These are phyloP conservation scores for Blepharisma undulans DNA, from an alignment of 169 alveolate genomes.

Conservation along the genomic window DNA sequence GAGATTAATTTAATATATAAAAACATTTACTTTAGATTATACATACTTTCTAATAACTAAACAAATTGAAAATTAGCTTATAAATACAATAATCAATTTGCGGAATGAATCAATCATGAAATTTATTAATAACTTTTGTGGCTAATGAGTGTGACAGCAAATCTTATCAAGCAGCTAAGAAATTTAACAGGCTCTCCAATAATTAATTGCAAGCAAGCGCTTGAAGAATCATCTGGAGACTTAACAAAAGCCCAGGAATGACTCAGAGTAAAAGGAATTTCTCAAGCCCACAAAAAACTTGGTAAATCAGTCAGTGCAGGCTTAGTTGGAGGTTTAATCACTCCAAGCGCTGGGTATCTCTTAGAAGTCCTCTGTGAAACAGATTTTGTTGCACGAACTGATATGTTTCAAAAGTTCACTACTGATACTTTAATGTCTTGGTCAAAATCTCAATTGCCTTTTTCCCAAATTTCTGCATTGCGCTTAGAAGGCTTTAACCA, in stretches of 20 bases:
- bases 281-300: slow-evolving; percentile 28
- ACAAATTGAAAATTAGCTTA: neutral
- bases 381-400: slow-evolving; percentile 36
- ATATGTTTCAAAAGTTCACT: slow-evolving; percentile 26
- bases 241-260: slow-evolving; percentile 40
- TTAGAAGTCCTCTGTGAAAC: slow-evolving; percentile 35
- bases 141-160: neutral
- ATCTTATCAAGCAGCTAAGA: slow-evolving; percentile 29
- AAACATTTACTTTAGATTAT: no score
- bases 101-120: neutral
- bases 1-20: neutral
- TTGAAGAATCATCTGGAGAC: slow-evolving; percentile 19
- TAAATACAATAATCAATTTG: no score
- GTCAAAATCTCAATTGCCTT: neutral
- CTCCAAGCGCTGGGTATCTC: neutral
- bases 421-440: neutral
- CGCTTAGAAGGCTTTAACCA: neutral
- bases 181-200: slow-evolving; percentile 39
- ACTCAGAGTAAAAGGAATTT: slow-evolving; percentile 25
- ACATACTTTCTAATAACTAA: no score
- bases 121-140: neutral
- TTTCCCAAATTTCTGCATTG: neutral
- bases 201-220: slow-evolving; percentile 27
- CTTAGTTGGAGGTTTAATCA: neutral
- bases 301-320: slow-evolving; percentile 8